Evolutionary conservation across 306 rosid species (phyloP).

Genomic region (Lathyrus sativus): DNA sequence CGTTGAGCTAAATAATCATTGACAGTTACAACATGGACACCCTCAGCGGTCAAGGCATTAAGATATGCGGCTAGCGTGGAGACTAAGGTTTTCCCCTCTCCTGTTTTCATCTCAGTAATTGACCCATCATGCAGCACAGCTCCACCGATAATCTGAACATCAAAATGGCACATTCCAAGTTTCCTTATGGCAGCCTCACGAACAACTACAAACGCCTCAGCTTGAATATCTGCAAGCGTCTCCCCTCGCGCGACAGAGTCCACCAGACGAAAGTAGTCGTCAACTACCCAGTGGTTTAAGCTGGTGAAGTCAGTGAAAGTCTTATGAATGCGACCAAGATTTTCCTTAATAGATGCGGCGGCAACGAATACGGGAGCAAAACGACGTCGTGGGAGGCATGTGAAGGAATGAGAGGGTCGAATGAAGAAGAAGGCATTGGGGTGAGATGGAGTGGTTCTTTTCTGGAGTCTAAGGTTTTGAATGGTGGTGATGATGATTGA

Average conservation of each 20-base stretch:
- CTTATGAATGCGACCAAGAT: conserved; percentile 55
- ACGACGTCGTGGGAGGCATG: conserved; percentile 44
- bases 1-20: conserved; percentile 98
- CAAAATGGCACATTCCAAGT: conserved; percentile 97
- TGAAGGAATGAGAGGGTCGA: conserved; percentile 36
- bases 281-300: conserved; percentile 84
- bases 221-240: conserved; percentile 85
- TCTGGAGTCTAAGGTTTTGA: no score
- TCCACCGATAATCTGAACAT: conserved; percentile 98
- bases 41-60: conserved; percentile 88
- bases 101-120: conserved; percentile 97
- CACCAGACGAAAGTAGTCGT: conserved; percentile 79
- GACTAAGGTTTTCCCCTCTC: conserved; percentile 95
- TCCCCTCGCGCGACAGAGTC: conserved; percentile 70
- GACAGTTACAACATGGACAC: conserved; percentile 96
- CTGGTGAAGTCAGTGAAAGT: conserved; percentile 63
- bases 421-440: conserved; percentile 31
- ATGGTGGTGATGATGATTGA: no score
- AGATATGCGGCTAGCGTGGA: conserved; percentile 94
- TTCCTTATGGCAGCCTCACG: conserved; percentile 95
- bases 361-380: conserved; percentile 23
- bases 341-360: conserved; percentile 57
- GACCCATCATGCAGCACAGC: conserved; percentile 98
- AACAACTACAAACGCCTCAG: conserved; percentile 96
- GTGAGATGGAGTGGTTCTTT: conserved; percentile 34